These are phyloP conservation scores for Fusarium duplospermum DNA, from an alignment of 2,329 filamentous ascomycete species.

Conservation along the genomic window DNA sequence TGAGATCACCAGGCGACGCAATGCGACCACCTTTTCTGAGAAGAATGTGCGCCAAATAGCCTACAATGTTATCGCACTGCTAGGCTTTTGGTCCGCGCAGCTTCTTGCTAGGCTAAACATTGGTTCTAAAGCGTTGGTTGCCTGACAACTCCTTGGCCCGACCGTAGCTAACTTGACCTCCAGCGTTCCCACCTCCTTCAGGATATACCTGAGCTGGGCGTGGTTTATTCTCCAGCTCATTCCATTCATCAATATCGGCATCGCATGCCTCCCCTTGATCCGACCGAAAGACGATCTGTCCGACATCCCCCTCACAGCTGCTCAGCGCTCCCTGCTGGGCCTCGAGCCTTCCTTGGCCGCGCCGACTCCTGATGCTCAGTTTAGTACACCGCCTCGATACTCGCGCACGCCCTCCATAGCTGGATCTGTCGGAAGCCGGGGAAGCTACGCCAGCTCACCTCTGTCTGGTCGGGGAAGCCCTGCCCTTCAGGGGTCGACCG, in stretches of 20 bases:
- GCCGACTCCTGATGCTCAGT: slow-evolving; percentile 75
- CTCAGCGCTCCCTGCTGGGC: slow-evolving; percentile 84
- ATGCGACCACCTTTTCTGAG: slow-evolving; percentile 81
- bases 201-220: slow-evolving; percentile 55
- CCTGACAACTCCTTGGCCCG: not conserved
- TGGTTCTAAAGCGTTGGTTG: slow-evolving; percentile 53
- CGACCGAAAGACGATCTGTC: slow-evolving; percentile 79
- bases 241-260: slow-evolving; percentile 76
- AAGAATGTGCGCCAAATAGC: slow-evolving; percentile 77
- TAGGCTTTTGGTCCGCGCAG: slow-evolving; percentile 53
- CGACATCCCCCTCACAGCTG: slow-evolving; percentile 85
- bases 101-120: slow-evolving; percentile 51
- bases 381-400: slow-evolving; percentile 89
- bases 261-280: slow-evolving; percentile 79
- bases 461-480: slow-evolving; percentile 68
- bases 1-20: slow-evolving; percentile 86
- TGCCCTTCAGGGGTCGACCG: slow-evolving; percentile 45
- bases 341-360: slow-evolving; percentile 74
- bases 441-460: slow-evolving; percentile 68
- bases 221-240: slow-evolving; percentile 65
- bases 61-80: slow-evolving; percentile 70
- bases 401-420: slow-evolving; percentile 76
- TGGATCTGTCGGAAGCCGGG: slow-evolving; percentile 70
- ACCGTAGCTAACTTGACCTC: slow-evolving; percentile 26
- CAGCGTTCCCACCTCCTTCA: slow-evolving; percentile 50